phyloP scores from a whole-genome alignment of 345 rosid species.

The Populus deltoides region DNA sequence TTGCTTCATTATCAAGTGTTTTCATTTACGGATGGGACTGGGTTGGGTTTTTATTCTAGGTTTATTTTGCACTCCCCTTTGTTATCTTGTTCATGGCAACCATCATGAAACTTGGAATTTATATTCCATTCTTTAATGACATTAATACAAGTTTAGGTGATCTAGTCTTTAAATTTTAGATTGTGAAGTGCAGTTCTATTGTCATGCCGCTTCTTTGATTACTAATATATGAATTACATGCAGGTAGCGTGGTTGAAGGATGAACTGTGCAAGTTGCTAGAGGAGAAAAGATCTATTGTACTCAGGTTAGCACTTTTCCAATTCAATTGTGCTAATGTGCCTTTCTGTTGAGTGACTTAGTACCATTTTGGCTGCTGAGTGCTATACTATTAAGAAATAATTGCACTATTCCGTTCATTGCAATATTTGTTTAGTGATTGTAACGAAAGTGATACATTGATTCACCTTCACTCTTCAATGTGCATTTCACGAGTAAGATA shows the following conservation, averaged over 20 bases:
- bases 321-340: not conserved
- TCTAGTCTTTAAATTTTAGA: not conserved
- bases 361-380: not conserved
- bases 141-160: not conserved
- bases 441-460: not conserved
- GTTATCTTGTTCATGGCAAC: not conserved
- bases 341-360: not conserved
- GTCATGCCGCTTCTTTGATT: not conserved
- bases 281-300: conserved; percentile 90
- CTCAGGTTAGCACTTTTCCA: conserved; percentile 58
- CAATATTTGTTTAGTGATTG: not conserved
- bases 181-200: not conserved
- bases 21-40: not conserved
- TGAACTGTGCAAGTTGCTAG: conserved; percentile 90
- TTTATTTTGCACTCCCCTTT: not conserved
- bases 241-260: conserved; percentile 92
- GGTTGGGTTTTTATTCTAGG: not conserved
- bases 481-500: not conserved
- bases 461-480: not conserved
- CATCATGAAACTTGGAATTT: not conserved
- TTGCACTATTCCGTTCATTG: not conserved
- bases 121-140: not conserved
- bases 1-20: not conserved
- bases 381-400: not conserved
- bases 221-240: conserved; percentile 13